Conservation (phyloP, 2,329 filamentous ascomycete species). For the Sporothrix brasiliensis region DNA sequence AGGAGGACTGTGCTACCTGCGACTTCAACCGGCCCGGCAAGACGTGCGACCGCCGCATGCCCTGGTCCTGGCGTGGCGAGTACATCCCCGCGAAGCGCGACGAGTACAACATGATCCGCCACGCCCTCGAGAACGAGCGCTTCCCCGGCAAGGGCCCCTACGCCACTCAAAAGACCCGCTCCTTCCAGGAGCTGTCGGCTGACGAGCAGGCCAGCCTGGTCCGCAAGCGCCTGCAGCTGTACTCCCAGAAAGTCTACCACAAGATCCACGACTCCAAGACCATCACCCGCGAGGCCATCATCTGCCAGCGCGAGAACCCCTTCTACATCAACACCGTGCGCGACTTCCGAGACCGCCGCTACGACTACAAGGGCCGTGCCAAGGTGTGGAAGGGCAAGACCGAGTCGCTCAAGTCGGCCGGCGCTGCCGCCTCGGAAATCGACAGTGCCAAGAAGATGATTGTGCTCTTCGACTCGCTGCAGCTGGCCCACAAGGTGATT, state of each 20-base stretch:
- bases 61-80: slow-evolving; percentile 98
- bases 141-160: slow-evolving; percentile 81
- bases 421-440: slow-evolving; percentile 73
- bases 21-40: slow-evolving; percentile 98
- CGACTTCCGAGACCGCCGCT: slow-evolving; percentile 93
- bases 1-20: slow-evolving; percentile 94
- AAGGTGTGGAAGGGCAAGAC: slow-evolving; percentile 99
- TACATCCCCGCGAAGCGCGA: slow-evolving; percentile 94
- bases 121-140: slow-evolving; percentile 85
- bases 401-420: slow-evolving; percentile 78
- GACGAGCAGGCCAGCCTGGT: slow-evolving; percentile 83
- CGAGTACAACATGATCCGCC: slow-evolving; percentile 98
- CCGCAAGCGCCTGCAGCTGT: slow-evolving; percentile 85
- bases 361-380: slow-evolving; percentile 97
- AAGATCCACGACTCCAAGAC: slow-evolving; percentile 96
- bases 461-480: slow-evolving; percentile 89
- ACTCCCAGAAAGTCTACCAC: slow-evolving; percentile 98
- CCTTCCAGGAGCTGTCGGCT: slow-evolving; percentile 76
- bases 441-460: slow-evolving; percentile 99
- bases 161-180: slow-evolving; percentile 59
- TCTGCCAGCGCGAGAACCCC: slow-evolving; percentile 95
- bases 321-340: slow-evolving; percentile 98
- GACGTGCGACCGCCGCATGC: slow-evolving; percentile 90
- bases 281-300: slow-evolving; percentile 92
- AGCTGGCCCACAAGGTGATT: slow-evolving; percentile 98